A percentile compares a stretch with the other conserved stretches of the same genome.
phyloP scores from a whole-genome alignment of 495 filamentous ascomycete genomes.

The Lophium mytilinum region DNA sequence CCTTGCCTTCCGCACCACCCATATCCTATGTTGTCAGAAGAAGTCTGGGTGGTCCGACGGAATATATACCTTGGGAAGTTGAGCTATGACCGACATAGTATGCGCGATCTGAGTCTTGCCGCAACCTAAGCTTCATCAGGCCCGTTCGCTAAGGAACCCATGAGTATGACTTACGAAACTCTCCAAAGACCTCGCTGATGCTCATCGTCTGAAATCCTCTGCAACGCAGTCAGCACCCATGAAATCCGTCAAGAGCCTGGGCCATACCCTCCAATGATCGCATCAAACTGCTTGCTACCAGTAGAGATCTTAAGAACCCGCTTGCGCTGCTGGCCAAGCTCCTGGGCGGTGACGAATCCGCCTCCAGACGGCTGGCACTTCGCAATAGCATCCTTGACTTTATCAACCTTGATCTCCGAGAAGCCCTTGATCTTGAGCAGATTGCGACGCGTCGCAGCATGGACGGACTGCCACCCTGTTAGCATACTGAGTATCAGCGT shows the following conservation, averaged over 20 bases:
- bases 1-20: conserved; percentile 70
- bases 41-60: not conserved
- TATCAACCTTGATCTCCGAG: conserved; percentile 74
- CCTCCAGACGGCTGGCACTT: conserved; percentile 62
- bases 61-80: conserved; percentile 30
- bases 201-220: conserved; percentile 76
- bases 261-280: conserved; percentile 57
- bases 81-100: conserved; percentile 35
- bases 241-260: not conserved
- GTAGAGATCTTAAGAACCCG: conserved; percentile 62
- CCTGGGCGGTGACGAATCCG: conserved; percentile 71
- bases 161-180: conserved; percentile 48
- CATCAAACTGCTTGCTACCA: conserved; percentile 68
- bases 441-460: conserved; percentile 55
- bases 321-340: conserved; percentile 60
- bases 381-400: conserved; percentile 67
- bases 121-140: conserved; percentile 38
- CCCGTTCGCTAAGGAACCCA: not conserved
- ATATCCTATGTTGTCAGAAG: conserved; percentile 40
- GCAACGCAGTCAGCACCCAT: conserved; percentile 9
- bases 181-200: conserved; percentile 66
- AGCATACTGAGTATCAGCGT: conserved; percentile 1
- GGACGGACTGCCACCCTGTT: conserved; percentile 45
- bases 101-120: conserved; percentile 54
- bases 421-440: conserved; percentile 73